Evolutionary conservation across 306 rosid species (phyloP).

Genomic region (Prunus fruticosa): DNA sequence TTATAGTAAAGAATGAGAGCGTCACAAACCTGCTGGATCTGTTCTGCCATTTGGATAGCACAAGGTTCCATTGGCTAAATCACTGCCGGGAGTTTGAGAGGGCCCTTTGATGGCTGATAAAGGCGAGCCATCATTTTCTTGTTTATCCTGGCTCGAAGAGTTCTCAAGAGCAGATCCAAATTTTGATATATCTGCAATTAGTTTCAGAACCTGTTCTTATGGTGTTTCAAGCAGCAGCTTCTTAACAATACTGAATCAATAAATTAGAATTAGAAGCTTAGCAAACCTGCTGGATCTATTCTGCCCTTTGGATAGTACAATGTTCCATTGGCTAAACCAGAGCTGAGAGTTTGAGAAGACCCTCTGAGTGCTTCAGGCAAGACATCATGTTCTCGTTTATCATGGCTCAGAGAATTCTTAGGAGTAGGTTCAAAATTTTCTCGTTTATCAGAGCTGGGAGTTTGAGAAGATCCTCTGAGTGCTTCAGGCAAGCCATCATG

Average conservation of each 20-base stretch:
- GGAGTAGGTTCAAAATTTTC: constrained; percentile 26
- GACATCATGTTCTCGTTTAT: constrained; percentile 33
- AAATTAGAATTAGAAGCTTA: constrained; percentile 9
- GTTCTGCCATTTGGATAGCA: constrained; percentile 20
- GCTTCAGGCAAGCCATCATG: constrained; percentile 26
- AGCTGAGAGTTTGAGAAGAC: background rate
- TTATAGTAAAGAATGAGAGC: constrained; percentile 5
- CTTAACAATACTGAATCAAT: background rate
- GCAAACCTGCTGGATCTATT: constrained; percentile 37
- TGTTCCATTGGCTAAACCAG: constrained; percentile 16
- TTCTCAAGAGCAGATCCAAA: constrained; percentile 28
- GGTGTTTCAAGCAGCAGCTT: constrained; percentile 42
- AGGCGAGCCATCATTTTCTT: constrained; percentile 28
- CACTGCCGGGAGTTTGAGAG: constrained; percentile 17
- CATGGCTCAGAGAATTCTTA: constrained; percentile 26
- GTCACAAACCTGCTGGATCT: constrained; percentile 36
- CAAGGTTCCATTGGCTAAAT: constrained; percentile 20
- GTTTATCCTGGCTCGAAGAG: constrained; percentile 28
- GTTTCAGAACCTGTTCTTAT: constrained; percentile 49
- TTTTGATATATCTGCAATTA: constrained; percentile 51
- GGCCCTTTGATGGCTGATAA: constrained; percentile 26
- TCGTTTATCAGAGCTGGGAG: background rate
- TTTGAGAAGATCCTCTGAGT: constrained; percentile 22
- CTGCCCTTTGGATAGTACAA: constrained; percentile 19
- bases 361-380: constrained; percentile 27